phyloP scores from a whole-genome alignment of 2,329 filamentous ascomycete species.

The Diplodia mutila region DNA sequence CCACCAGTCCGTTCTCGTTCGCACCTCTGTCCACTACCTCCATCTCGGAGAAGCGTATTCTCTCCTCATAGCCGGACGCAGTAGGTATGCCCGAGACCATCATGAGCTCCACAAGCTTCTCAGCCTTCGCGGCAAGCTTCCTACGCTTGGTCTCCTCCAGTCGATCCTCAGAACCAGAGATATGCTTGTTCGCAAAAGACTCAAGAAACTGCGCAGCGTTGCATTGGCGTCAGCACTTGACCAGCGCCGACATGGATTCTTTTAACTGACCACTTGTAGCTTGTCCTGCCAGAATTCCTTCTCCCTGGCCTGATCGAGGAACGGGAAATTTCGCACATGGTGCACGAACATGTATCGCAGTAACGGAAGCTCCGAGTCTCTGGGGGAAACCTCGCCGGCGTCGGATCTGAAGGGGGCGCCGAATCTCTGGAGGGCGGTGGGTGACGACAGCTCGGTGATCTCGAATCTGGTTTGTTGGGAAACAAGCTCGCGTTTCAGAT shows the following conservation, averaged over 20 bases:
- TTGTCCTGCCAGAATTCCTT: slow-evolving; percentile 99
- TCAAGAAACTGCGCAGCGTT: slow-evolving; percentile 75
- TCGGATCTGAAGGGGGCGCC: slow-evolving; percentile 94
- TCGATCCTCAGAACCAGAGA: slow-evolving; percentile 94
- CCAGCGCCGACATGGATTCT: slow-evolving; percentile 9
- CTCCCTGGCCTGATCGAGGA: slow-evolving; percentile 93
- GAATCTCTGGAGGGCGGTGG: slow-evolving; percentile 91
- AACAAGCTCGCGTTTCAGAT: slow-evolving; percentile 94
- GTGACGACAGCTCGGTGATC: slow-evolving; percentile 89
- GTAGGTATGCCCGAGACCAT: slow-evolving; percentile 98
- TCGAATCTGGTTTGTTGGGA: slow-evolving; percentile 87
- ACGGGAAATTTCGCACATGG: slow-evolving; percentile 96
- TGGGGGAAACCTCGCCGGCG: slow-evolving; percentile 85
- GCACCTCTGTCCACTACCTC: slow-evolving; percentile 94
- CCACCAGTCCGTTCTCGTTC: slow-evolving; percentile 84
- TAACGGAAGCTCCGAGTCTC: slow-evolving; percentile 92
- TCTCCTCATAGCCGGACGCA: slow-evolving; percentile 94
- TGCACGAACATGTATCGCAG: slow-evolving; percentile 97
- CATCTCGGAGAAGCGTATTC: slow-evolving; percentile 94
- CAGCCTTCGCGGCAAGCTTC: slow-evolving; percentile 89
- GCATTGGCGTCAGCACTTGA: slow-evolving; percentile 1
- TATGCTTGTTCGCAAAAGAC: slow-evolving; percentile 95
- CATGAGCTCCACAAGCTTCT: slow-evolving; percentile 97
- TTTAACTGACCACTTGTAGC: slow-evolving; percentile 76
- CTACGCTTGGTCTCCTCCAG: slow-evolving; percentile 93